Evolutionary conservation across 495 filamentous ascomycete genomes (phyloP), one percentile per base, ranked within the genome.

Genomic region (Saxophila tyrrhenica): DNA sequence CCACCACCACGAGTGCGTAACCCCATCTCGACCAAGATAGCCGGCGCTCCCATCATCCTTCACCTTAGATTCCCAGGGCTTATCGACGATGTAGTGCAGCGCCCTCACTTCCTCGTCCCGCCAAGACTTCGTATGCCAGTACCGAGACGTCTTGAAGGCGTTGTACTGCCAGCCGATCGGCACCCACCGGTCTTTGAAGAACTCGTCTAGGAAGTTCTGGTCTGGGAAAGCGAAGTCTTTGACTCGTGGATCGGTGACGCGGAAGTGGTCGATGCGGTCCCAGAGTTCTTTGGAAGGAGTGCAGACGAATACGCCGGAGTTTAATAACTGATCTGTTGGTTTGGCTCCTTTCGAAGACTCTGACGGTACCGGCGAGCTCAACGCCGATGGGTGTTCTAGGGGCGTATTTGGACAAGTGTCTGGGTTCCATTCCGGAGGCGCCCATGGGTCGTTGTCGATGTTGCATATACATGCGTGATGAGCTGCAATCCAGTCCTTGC

Each of bases 21-120:
- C 64, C 3, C 70, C 68, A 64, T 78, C 76, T 32, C 65, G 50
- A 22, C 69, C 69, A 38, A 67, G 53, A 60, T 75, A 69, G 3
- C 73, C 72, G 15, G 67, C 74, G 11, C 63, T 58, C 3, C 70
- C 70, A 60, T 75, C 73, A 43, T 55, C 61, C 13, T 55, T 64
- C 7, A 77, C 65, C 25, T 72, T 56, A 48, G 62, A 65, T 44
- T 62, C 65, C 78, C 76, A 79, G n/a, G 78, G 78, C 63, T 80
- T 79, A 44, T 78, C 74, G 8, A 78, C 72, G 62, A 79, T 76
- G 54, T 76, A 79, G 59, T 80, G 78, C 46, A 77, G 43, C 29
- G 67, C 72, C 15, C 60, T 59, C 17, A 79, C 71, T 46, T 73
- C 70, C 0, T 69, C 70, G 55, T 79, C 76, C 22, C 66, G 64